These are phyloP conservation scores for Bocquillonia castaneifolia DNA, from an alignment of 441 rosid species.

Conservation along the genomic window DNA sequence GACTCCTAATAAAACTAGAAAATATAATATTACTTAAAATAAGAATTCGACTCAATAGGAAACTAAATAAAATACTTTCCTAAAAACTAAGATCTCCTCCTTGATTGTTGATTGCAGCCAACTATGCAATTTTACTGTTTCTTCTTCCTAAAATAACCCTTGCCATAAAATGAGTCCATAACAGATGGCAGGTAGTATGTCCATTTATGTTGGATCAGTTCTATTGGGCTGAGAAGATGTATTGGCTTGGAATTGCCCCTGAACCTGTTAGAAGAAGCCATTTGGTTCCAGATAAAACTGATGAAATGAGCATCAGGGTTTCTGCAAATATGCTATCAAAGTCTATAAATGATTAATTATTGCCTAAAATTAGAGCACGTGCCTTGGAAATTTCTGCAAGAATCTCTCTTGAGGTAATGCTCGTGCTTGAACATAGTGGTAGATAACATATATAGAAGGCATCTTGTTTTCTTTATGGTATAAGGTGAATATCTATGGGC, in stretches of 20 bases:
- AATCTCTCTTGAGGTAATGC: conserved; percentile 64
- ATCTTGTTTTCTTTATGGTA: background rate
- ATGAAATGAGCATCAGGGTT: conserved; percentile 34
- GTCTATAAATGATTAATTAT: conserved; percentile 51
- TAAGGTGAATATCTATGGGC: background rate
- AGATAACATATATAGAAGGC: background rate
- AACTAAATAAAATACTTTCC: no score
- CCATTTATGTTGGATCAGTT: conserved; percentile 91
- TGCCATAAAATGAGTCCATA: no score
- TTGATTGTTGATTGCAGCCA: no score
- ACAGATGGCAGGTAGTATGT: conserved; percentile 64
- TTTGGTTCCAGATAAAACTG: conserved; percentile 42
- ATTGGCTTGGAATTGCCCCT: conserved; percentile 89
- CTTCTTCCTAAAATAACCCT: background rate
- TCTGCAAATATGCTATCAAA: conserved; percentile 50
- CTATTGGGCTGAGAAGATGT: conserved; percentile 94
- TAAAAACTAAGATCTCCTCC: no score
- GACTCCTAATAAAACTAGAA: no score
- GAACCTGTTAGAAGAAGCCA: conserved; percentile 62
- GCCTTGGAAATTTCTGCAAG: conserved; percentile 46
- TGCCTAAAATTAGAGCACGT: conserved; percentile 44
- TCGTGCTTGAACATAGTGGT: background rate
- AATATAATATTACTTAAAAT: no score
- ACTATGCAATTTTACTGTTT: background rate
- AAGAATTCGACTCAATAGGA: no score